A percentile compares a stretch with the other conserved stretches of the same genome.
Conservation (phyloP, 768 basidiomycete genomes). For the Clitopilus passeckerianus region DNA sequence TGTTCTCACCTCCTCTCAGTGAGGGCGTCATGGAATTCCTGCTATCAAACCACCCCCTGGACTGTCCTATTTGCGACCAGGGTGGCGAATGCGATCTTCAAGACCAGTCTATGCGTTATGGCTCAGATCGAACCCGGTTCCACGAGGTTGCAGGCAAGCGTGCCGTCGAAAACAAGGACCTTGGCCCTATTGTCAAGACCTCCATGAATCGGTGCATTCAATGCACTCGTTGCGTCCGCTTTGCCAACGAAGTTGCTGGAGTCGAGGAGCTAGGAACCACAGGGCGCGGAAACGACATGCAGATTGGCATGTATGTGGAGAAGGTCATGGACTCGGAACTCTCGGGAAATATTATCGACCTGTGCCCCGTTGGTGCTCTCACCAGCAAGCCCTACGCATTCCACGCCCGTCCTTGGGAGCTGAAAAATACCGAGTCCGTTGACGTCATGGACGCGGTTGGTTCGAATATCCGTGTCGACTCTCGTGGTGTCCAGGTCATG, state of each 20-base stretch:
- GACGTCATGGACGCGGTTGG: slow-evolving; percentile 96
- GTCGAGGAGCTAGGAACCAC: slow-evolving; percentile 97
- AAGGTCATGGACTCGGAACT: slow-evolving; percentile 97
- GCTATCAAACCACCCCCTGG: slow-evolving; percentile 94
- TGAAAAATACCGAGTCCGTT: slow-evolving; percentile 95
- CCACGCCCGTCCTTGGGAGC: slow-evolving; percentile 96
- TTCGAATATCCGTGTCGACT: slow-evolving; percentile 94
- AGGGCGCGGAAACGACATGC: slow-evolving; percentile 95
- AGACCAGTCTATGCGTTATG: slow-evolving; percentile 99
- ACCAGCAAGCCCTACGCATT: slow-evolving; percentile 99
- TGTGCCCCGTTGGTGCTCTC: slow-evolving; percentile 97
- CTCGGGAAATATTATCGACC: slow-evolving; percentile 94
- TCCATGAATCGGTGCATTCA: slow-evolving; percentile 99
- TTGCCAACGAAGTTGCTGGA: slow-evolving; percentile 98
- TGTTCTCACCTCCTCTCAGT: slow-evolving; percentile 29
- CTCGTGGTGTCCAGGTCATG: slow-evolving; percentile 95
- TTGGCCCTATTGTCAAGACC: slow-evolving; percentile 97
- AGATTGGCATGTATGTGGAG: slow-evolving; percentile 98
- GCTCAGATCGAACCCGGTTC: slow-evolving; percentile 95
- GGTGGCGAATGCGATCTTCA: slow-evolving; percentile 98
- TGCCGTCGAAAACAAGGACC: slow-evolving; percentile 96
- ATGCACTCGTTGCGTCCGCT: slow-evolving; percentile 98
- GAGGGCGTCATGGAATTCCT: slow-evolving; percentile 99
- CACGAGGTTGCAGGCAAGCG: slow-evolving; percentile 98
- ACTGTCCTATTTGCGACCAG: slow-evolving; percentile 98